These are phyloP conservation scores for Penicillium maclennaniae DNA, from an alignment of 495 filamentous ascomycete genomes.

Conservation along the genomic window DNA sequence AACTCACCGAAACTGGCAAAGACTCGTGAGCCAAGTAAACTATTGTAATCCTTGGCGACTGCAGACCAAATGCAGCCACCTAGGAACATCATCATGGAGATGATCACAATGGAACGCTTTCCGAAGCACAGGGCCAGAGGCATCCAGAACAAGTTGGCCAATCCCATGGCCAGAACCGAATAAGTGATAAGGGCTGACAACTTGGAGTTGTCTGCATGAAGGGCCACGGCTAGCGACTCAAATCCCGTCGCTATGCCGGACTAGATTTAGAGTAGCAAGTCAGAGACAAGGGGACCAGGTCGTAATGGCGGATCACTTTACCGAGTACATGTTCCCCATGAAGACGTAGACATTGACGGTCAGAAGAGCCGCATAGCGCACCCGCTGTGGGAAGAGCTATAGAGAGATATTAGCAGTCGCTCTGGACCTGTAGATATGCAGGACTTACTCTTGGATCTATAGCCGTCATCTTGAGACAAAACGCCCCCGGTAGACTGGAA, in stretches of 20 bases:
- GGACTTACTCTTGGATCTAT: slow-evolving; percentile 12
- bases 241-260: slow-evolving; percentile 36
- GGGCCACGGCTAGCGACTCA: slow-evolving; percentile 26
- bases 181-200: slow-evolving; percentile 31
- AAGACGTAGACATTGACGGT: slow-evolving; percentile 38
- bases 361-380: slow-evolving; percentile 32
- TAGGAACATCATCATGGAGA: slow-evolving; percentile 38
- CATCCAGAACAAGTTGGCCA: slow-evolving; percentile 46
- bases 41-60: slow-evolving; percentile 28
- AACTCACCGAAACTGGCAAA: slow-evolving; percentile 32
- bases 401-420: slow-evolving; percentile 1
- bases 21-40: slow-evolving; percentile 26
- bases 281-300: neutral
- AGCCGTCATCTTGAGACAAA: slow-evolving; percentile 2
- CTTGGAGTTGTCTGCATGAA: slow-evolving; percentile 21
- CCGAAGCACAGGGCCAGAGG: slow-evolving; percentile 49
- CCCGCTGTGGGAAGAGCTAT: slow-evolving; percentile 26
- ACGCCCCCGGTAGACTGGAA: neutral
- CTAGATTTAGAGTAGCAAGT: slow-evolving; percentile 5
- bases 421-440: neutral
- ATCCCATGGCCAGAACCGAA: slow-evolving; percentile 34
- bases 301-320: neutral
- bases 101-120: slow-evolving; percentile 40
- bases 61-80: slow-evolving; percentile 34
- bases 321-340: slow-evolving; percentile 39